Conservation (phyloP, 768 basidiomycete species). For the Rhizopogon roseolus region DNA sequence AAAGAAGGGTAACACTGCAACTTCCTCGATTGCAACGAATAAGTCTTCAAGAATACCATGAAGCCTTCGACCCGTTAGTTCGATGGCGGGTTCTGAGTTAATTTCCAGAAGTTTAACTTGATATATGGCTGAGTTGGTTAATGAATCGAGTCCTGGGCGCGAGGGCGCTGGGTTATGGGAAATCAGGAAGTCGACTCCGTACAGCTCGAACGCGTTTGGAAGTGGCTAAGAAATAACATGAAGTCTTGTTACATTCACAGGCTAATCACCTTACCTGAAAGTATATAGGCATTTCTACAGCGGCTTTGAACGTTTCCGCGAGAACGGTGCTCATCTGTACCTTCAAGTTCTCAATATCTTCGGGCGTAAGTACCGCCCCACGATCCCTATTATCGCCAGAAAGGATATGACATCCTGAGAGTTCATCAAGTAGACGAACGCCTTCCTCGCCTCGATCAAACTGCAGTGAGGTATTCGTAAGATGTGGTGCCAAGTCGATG, state of each 20-base stretch:
- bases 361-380: constrained; percentile 20
- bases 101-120: constrained; percentile 81
- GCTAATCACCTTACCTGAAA: constrained; percentile 58
- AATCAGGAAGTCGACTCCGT: constrained; percentile 90
- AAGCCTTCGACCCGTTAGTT: constrained; percentile 81
- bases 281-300: constrained; percentile 72
- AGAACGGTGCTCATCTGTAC: constrained; percentile 61
- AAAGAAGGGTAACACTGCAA: constrained; percentile 65
- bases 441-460: constrained; percentile 56
- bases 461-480: constrained; percentile 93
- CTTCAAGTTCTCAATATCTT: constrained; percentile 49
- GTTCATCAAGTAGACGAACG: constrained; percentile 78
- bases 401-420: constrained; percentile 60
- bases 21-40: constrained; percentile 64
- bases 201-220: constrained; percentile 93
- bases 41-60: constrained; percentile 78
- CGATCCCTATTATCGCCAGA: constrained; percentile 14
- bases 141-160: constrained; percentile 9
- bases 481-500: constrained; percentile 64
- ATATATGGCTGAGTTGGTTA: constrained; percentile 22
- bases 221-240: constrained; percentile 46
- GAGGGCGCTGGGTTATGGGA: constrained; percentile 30
- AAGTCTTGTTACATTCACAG: background rate
- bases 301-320: constrained; percentile 83
- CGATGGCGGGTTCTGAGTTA: constrained; percentile 95